Base-by-base conservation (phyloP, 106 monocot genomes). In the Phalaenopsis aphrodite region DNA sequence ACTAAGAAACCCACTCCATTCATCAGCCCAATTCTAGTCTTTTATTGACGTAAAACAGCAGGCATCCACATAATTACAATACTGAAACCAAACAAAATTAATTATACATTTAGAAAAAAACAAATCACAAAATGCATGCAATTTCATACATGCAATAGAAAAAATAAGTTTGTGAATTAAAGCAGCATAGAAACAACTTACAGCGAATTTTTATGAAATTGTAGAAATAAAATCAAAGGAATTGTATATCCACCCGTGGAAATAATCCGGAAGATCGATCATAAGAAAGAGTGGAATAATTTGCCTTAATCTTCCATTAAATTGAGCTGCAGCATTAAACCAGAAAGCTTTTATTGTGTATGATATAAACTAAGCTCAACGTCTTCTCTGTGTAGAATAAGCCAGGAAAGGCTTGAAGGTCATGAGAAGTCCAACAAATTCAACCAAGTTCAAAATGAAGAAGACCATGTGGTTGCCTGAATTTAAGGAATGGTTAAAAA, bases 401-500 rank as follows among this genome's bases (percentile, higher is more conserved):
- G 57, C 58, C 47, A 81, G 65, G 19, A 81, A 81, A 46, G 81
- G 81, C 75, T 76, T 76, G 75, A 81, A 81, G 57, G 76, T 81
- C 81, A 81, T 64, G 47, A 81, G 21, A 45, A 81, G 45, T 45
- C 76, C 81, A 38, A 81, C 46, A 24, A 81, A 64, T 38, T 81
- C 61, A 45, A 76, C 23, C 23, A 76, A 12, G 42, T 65, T 65
- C 81, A 81, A n/a, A 1, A 81, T 21, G 64, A 81, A 81, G 76
- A 81, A 81, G 3, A 81, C 81, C 81, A 81, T 81, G 24, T 81
- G 75, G 46, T 81, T 39, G 10, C 83, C 83, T 83, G 78, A 42
- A 58, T 74, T 45, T n/a, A 42, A 43, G 39, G 42, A 68, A 68
- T 7, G 21, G 61, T 61, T 4, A 61, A 4, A 21, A 61, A 21